Evolutionary conservation across 2,329 filamentous ascomycete genomes (phyloP).

Genomic region (Pseudogymnoascus sp.): DNA sequence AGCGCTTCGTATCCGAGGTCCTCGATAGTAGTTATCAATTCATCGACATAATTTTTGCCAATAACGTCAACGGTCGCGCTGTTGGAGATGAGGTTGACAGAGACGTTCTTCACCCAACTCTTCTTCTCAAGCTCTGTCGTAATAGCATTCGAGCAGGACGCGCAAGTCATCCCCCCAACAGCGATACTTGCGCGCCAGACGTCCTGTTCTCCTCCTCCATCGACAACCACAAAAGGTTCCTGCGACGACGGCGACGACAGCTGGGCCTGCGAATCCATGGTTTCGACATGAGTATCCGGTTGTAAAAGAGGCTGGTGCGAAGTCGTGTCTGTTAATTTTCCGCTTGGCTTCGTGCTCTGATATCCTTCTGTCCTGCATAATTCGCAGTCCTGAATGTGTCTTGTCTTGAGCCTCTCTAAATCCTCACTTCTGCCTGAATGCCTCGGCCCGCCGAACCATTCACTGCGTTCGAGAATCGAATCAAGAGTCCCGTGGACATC

Average conservation of each 20-base stretch:
- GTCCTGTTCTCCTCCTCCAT: conserved; percentile 27
- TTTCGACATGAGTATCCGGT: background rate
- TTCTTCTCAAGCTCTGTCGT: conserved; percentile 39
- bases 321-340: background rate
- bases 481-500: conserved; percentile 8
- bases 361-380: conserved; percentile 5
- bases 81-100: conserved; percentile 45
- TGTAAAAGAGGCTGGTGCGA: background rate
- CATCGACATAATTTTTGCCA: conserved; percentile 36
- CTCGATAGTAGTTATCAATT: conserved; percentile 43
- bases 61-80: conserved; percentile 41
- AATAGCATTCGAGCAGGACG: conserved; percentile 43
- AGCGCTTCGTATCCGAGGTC: conserved; percentile 59
- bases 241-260: background rate
- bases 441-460: conserved; percentile 8
- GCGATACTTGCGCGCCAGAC: conserved; percentile 43
- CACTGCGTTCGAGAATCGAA: background rate
- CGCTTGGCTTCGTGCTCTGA: background rate
- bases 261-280: background rate
- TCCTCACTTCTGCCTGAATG: conserved; percentile 7
- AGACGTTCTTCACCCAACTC: conserved; percentile 39
- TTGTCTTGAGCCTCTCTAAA: background rate
- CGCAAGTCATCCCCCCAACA: conserved; percentile 51
- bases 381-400: background rate
- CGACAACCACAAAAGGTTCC: conserved; percentile 28